A percentile compares a stretch with the other conserved stretches of the same genome.
Evolutionary conservation across 2,329 filamentous ascomycete genomes (phyloP).

Genomic region (Penicillium sp.): DNA sequence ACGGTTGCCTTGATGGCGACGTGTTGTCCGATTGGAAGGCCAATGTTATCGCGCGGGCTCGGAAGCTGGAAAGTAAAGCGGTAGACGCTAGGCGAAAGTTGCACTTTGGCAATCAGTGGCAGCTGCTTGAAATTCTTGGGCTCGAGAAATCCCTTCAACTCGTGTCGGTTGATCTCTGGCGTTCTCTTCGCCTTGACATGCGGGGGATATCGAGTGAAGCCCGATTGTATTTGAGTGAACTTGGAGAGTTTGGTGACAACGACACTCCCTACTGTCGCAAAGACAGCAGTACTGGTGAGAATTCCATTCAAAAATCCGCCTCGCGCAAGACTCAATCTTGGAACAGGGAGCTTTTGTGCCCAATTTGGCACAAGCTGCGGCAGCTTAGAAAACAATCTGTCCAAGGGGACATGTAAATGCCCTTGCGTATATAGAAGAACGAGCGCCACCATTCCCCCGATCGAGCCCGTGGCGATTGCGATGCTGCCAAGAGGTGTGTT

Average conservation of each 20-base stretch:
- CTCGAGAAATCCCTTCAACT: conserved; percentile 50
- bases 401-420: neutral
- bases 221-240: conserved; percentile 23
- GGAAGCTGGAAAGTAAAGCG: conserved; percentile 52
- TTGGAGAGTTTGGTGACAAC: conserved; percentile 9
- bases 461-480: neutral
- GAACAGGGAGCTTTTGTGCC: neutral
- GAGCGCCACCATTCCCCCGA: neutral
- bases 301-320: conserved; percentile 20
- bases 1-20: conserved; percentile 52
- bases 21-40: conserved; percentile 58
- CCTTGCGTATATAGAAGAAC: neutral
- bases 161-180: conserved; percentile 34
- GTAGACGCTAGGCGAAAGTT: conserved; percentile 34
- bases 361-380: neutral
- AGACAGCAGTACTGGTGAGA: conserved; percentile 8
- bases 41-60: conserved; percentile 44
- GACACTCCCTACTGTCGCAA: neutral
- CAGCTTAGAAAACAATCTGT: neutral
- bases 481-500: neutral
- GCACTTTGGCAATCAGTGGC: conserved; percentile 37
- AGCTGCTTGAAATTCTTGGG: conserved; percentile 50
- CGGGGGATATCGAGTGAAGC: conserved; percentile 27
- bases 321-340: neutral
- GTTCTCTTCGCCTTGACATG: conserved; percentile 42